Conservation (phyloP, 1,139 yeast genomes). For the Scheffersomyces illinoinensis region DNA sequence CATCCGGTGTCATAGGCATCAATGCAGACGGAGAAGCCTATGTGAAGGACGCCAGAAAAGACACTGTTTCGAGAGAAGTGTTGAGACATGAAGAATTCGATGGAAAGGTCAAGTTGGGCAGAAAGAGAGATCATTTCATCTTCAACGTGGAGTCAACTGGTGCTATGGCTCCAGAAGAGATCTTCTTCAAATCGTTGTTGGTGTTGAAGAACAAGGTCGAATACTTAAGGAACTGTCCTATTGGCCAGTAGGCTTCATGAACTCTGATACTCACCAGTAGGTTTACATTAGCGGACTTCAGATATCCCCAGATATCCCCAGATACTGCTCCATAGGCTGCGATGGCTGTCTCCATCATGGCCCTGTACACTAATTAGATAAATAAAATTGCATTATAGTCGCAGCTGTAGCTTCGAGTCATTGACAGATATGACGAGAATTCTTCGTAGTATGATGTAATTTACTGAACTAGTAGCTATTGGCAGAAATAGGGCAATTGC, state of each 20-base stretch:
- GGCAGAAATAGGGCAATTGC: not conserved
- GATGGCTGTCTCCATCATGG: not conserved
- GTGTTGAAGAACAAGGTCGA: slow-evolving; percentile 84
- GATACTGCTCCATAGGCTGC: not conserved
- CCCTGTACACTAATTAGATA: not conserved
- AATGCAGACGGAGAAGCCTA: slow-evolving; percentile 68
- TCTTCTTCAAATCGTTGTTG: slow-evolving; percentile 85
- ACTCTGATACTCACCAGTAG: not conserved
- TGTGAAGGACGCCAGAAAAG: slow-evolving; percentile 87
- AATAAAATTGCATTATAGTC: not conserved
- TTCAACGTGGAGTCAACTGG: slow-evolving; percentile 95
- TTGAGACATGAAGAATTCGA: slow-evolving; percentile 89
- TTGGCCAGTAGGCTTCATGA: slow-evolving; percentile 48
- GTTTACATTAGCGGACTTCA: not conserved
- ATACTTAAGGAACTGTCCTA: slow-evolving; percentile 76
- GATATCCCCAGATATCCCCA: not conserved
- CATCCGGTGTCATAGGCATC: slow-evolving; percentile 87
- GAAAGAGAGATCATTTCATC: slow-evolving; percentile 88
- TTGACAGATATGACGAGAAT: not conserved
- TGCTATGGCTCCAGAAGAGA: slow-evolving; percentile 95
- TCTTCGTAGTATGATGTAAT: not conserved
- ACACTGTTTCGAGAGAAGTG: slow-evolving; percentile 95
- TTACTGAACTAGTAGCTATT: too few species aligned
- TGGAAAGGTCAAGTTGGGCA: slow-evolving; percentile 86
- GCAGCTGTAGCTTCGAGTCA: not conserved